A percentile compares a stretch with the other conserved stretches of the same genome.
Conservation (phyloP, 768 basidiomycete species). For the Trametes gibbosa region DNA sequence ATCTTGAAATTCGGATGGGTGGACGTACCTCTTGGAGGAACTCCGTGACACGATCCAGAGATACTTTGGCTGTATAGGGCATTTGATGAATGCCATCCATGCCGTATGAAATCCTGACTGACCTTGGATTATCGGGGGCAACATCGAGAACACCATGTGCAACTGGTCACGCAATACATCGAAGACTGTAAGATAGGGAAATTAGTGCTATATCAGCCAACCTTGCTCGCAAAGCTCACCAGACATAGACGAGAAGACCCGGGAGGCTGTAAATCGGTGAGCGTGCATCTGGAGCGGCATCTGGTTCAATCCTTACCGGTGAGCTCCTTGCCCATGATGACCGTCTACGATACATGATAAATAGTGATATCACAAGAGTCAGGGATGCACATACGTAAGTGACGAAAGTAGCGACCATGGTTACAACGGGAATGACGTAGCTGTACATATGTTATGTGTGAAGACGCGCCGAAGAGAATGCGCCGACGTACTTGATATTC, state of each 20-base stretch:
- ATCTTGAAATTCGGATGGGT: background rate
- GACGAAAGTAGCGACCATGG: constrained; percentile 67
- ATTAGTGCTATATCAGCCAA: background rate
- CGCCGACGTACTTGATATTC: constrained; percentile 40
- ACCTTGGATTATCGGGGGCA: constrained; percentile 32
- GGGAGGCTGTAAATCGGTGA: constrained; percentile 27
- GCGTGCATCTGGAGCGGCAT: background rate
- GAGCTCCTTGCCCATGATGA: constrained; percentile 39
- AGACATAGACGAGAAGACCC: constrained; percentile 39
- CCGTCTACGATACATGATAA: constrained; percentile 26
- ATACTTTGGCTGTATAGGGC: constrained; percentile 49
- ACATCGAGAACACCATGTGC: constrained; percentile 31
- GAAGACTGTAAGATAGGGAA: constrained; percentile 42
- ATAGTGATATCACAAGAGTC: background rate
- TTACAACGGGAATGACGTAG: constrained; percentile 56
- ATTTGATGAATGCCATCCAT: background rate
- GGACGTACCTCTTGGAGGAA: constrained; percentile 39
- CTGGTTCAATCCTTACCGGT: constrained; percentile 23
- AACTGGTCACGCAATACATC: constrained; percentile 56
- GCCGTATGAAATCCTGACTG: constrained; percentile 35
- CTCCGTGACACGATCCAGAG: constrained; percentile 54
- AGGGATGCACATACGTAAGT: constrained; percentile 45
- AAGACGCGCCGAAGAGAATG: background rate
- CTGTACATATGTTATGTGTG: constrained; percentile 30
- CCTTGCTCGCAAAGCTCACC: constrained; percentile 11